Evolutionary conservation across 1,139 yeast genomes (phyloP).

Genomic region (Diutina catenulata): DNA sequence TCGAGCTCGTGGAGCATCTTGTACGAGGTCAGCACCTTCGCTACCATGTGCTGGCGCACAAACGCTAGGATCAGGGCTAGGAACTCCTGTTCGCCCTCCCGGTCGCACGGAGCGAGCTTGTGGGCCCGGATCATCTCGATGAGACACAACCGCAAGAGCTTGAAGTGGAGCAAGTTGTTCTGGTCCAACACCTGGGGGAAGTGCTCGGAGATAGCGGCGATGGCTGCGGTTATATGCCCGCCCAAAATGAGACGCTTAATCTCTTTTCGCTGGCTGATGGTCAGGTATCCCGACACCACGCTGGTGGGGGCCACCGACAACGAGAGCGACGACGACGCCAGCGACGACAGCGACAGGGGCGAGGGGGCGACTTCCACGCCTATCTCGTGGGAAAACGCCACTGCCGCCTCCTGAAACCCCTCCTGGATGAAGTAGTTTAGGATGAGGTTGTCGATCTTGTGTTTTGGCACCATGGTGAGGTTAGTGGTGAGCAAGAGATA

Average conservation of each 20-base stretch:
- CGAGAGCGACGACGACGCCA: not conserved
- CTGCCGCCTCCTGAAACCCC: slow-evolving; percentile 43
- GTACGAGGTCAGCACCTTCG: slow-evolving; percentile 41
- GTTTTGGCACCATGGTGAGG: slow-evolving; percentile 5
- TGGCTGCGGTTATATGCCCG: slow-evolving; percentile 40
- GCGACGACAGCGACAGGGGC: slow-evolving; percentile 9
- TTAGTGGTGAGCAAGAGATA: too few species aligned
- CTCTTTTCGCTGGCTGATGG: slow-evolving; percentile 35
- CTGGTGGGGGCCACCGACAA: not conserved
- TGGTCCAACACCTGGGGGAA: slow-evolving; percentile 46
- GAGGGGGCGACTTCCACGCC: slow-evolving; percentile 12
- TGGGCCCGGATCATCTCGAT: slow-evolving; percentile 54
- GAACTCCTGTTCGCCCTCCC: slow-evolving; percentile 31
- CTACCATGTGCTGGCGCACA: slow-evolving; percentile 48
- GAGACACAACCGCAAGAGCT: slow-evolving; percentile 44
- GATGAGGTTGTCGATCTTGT: slow-evolving; percentile 29
- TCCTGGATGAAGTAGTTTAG: slow-evolving; percentile 47
- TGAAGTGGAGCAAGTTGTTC: slow-evolving; percentile 50
- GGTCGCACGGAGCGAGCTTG: slow-evolving; percentile 13
- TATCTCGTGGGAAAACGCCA: slow-evolving; percentile 36
- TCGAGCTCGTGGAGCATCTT: slow-evolving; percentile 51
- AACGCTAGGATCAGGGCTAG: slow-evolving; percentile 46
- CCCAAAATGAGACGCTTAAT: slow-evolving; percentile 36
- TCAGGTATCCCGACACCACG: slow-evolving; percentile 25
- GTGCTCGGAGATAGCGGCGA: slow-evolving; percentile 30